Evolutionary conservation across 257 asterid genomes (phyloP).

Genomic region (Vinca minor): DNA sequence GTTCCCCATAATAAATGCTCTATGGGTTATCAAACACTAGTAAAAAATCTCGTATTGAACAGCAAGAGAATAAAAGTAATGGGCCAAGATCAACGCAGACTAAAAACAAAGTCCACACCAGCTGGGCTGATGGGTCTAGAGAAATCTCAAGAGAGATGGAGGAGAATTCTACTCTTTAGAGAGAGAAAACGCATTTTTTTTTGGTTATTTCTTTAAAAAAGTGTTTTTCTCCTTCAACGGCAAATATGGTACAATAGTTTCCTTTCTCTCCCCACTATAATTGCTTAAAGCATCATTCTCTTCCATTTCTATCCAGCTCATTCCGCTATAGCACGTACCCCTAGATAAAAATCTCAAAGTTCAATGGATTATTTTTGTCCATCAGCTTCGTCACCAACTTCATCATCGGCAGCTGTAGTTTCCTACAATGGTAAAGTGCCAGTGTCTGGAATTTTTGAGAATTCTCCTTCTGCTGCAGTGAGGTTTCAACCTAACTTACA

Average conservation of each 20-base stretch:
- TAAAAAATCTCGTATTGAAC: too few relatives aligned
- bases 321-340: not conserved
- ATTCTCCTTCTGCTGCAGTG: constrained; percentile 23
- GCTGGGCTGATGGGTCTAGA: too few relatives aligned
- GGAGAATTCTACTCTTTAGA: too few relatives aligned
- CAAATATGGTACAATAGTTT: not conserved
- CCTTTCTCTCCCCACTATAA: not conserved
- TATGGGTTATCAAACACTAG: too few relatives aligned
- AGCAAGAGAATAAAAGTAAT: too few relatives aligned
- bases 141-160: too few relatives aligned
- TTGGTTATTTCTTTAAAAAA: not conserved
- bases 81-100: too few relatives aligned
- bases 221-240: not conserved
- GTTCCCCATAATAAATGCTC: too few relatives aligned
- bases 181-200: not conserved
- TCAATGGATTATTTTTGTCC: constrained; percentile 3
- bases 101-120: too few relatives aligned
- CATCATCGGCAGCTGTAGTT: not conserved
- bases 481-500: constrained; percentile 60
- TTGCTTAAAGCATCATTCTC: not conserved
- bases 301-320: constrained; percentile 6
- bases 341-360: not conserved
- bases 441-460: constrained; percentile 17
- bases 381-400: constrained; percentile 1
- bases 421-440: constrained; percentile 14